These are phyloP conservation scores for Dissophora globulifera DNA, from an alignment of 192 early-diverging fungal species.

Conservation along the genomic window DNA sequence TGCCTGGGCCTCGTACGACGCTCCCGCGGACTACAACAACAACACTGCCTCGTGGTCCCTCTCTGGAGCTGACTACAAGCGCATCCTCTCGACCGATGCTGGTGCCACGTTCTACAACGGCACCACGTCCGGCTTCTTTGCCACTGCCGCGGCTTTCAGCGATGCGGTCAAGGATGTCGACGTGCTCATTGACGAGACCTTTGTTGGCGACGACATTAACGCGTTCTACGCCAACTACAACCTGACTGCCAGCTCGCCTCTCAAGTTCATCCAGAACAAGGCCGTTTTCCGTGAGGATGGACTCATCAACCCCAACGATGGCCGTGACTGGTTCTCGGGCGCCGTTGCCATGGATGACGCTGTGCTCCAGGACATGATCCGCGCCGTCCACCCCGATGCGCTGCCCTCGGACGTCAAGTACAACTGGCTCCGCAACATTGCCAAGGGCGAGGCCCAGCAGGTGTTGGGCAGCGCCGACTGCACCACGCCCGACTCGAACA, in stretches of 20 bases:
- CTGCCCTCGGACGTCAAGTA: conserved; percentile 60
- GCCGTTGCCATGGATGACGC: conserved; percentile 75
- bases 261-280: conserved; percentile 72
- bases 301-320: conserved; percentile 66
- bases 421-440: conserved; percentile 80
- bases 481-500: conserved; percentile 57
- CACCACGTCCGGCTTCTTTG: conserved; percentile 45
- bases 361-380: conserved; percentile 75
- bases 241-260: conserved; percentile 54
- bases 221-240: conserved; percentile 67
- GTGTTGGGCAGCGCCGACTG: conserved; percentile 62
- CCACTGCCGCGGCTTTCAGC: conserved; percentile 62
- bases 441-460: conserved; percentile 60
- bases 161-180: conserved; percentile 69
- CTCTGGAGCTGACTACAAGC: conserved; percentile 69
- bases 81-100: conserved; percentile 71
- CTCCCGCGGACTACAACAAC: conserved; percentile 72
- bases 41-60: conserved; percentile 75
- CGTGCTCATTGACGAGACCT: conserved; percentile 79
- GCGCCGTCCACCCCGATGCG: conserved; percentile 67
- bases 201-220: conserved; percentile 40
- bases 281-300: conserved; percentile 78
- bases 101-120: conserved; percentile 71
- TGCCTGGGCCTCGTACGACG: conserved; percentile 72
- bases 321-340: conserved; percentile 77